phyloP scores from a whole-genome alignment of 495 filamentous ascomycete species.

The Amorphotheca resinae region DNA sequence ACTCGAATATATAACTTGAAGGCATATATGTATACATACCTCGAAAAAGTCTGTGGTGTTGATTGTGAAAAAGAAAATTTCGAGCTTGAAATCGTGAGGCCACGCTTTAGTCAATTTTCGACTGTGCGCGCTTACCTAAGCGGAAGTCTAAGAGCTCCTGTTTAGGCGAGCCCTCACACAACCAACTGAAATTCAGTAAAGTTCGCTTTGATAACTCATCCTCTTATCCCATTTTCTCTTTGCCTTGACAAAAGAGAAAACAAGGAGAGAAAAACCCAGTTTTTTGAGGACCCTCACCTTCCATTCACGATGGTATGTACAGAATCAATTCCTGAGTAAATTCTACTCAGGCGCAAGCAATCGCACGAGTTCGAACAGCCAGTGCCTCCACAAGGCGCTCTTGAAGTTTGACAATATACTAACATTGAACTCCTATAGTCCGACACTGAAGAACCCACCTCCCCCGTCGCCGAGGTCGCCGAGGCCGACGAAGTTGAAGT shows the following conservation, averaged over 20 bases:
- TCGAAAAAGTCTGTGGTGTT: constrained; percentile 8
- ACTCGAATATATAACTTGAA: background rate
- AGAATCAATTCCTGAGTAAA: background rate
- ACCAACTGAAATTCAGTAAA: background rate
- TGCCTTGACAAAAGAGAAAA: background rate
- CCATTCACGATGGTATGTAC: background rate
- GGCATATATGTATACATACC: constrained; percentile 19
- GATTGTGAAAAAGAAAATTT: background rate
- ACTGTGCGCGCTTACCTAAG: constrained; percentile 1
- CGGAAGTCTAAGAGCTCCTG: too few relatives aligned
- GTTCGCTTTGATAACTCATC: background rate
- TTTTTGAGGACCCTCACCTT: background rate
- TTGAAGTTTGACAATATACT: background rate
- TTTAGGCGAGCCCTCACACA: background rate
- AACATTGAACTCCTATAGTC: constrained; percentile 28
- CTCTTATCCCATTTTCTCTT: background rate
- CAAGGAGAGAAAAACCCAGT: background rate
- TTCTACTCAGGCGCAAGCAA: background rate
- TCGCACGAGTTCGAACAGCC: background rate
- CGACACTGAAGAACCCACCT: constrained; percentile 64
- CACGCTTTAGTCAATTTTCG: background rate
- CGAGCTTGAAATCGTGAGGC: too few relatives aligned
- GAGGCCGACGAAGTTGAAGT: constrained; percentile 86
- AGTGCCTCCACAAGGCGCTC: background rate
- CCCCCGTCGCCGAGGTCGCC: constrained; percentile 39